phyloP scores from a whole-genome alignment of 805 yeast species.

The Metschnikowia corniflorae region DNA sequence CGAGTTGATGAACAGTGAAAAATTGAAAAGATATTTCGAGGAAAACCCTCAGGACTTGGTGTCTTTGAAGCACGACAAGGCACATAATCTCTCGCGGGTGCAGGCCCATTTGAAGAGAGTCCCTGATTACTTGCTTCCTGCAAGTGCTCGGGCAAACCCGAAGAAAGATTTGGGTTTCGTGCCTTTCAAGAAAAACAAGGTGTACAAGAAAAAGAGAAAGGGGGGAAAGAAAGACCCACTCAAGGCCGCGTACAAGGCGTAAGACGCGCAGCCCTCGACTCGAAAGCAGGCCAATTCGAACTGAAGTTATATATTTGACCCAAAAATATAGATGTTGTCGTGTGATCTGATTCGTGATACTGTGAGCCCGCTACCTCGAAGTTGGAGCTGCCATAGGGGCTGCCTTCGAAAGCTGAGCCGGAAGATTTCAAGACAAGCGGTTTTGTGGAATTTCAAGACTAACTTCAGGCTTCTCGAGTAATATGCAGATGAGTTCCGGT shows the following conservation, averaged over 20 bases:
- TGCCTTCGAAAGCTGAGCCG: too few relatives aligned
- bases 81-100: constrained; percentile 73
- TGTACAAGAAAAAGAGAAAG: constrained; percentile 40
- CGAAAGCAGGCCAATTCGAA: too few relatives aligned
- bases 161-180: constrained; percentile 62
- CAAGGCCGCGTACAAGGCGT: constrained; percentile 35
- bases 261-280: too few relatives aligned
- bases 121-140: constrained; percentile 88
- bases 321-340: too few relatives aligned
- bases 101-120: constrained; percentile 87
- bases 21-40: constrained; percentile 89
- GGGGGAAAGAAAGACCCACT: constrained; percentile 60
- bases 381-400: too few relatives aligned
- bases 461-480: too few relatives aligned
- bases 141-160: constrained; percentile 56
- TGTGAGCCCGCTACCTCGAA: too few relatives aligned
- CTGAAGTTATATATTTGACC: too few relatives aligned
- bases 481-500: too few relatives aligned
- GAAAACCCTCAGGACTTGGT: constrained; percentile 94
- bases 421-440: too few relatives aligned
- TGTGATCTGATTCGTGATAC: too few relatives aligned
- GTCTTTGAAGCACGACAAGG: constrained; percentile 88
- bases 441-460: too few relatives aligned
- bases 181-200: constrained; percentile 60
- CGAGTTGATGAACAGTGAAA: constrained; percentile 84